These are phyloP conservation scores for Backusella circina DNA, from an alignment of 192 early-diverging fungal species.

Conservation along the genomic window DNA sequence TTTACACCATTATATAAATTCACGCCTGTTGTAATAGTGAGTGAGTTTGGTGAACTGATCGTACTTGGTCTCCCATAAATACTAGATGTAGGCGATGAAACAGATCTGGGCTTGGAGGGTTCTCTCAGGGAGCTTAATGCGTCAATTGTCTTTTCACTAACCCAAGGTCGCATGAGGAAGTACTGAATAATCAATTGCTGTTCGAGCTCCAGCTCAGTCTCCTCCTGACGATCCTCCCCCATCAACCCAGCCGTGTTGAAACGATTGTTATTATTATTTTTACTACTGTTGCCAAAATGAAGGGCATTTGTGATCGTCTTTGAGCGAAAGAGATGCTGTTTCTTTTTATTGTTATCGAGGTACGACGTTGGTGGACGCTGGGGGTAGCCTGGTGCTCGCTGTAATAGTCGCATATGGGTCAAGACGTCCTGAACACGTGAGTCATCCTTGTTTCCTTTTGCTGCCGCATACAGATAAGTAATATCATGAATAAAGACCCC, in stretches of 20 bases:
- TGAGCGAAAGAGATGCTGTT: slow-evolving; percentile 47
- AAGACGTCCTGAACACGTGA: slow-evolving; percentile 57
- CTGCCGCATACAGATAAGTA: slow-evolving; percentile 66
- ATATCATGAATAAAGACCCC: slow-evolving; percentile 75
- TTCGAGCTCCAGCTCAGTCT: slow-evolving; percentile 52
- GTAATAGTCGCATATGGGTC: slow-evolving; percentile 50
- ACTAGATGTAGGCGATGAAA: neutral
- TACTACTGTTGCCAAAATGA: slow-evolving; percentile 31
- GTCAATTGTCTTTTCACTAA: slow-evolving; percentile 72
- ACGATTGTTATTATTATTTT: slow-evolving; percentile 28
- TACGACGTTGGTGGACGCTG: slow-evolving; percentile 43
- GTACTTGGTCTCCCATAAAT: neutral
- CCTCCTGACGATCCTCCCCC: slow-evolving; percentile 45
- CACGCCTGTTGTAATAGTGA: neutral
- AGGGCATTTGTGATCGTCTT: slow-evolving; percentile 44
- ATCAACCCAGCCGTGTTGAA: slow-evolving; percentile 1
- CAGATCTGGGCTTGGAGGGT: slow-evolving; percentile 36
- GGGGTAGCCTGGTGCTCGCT: slow-evolving; percentile 53
- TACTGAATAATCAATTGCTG: slow-evolving; percentile 68
- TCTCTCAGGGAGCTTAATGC: slow-evolving; percentile 64
- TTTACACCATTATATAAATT: neutral
- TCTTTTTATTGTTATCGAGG: slow-evolving; percentile 46
- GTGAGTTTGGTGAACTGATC: neutral
- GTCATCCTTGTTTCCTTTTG: slow-evolving; percentile 51
- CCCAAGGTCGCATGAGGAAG: slow-evolving; percentile 68